These are phyloP conservation scores for Neurospora africana DNA, from an alignment of 495 filamentous ascomycete genomes.

Conservation along the genomic window DNA sequence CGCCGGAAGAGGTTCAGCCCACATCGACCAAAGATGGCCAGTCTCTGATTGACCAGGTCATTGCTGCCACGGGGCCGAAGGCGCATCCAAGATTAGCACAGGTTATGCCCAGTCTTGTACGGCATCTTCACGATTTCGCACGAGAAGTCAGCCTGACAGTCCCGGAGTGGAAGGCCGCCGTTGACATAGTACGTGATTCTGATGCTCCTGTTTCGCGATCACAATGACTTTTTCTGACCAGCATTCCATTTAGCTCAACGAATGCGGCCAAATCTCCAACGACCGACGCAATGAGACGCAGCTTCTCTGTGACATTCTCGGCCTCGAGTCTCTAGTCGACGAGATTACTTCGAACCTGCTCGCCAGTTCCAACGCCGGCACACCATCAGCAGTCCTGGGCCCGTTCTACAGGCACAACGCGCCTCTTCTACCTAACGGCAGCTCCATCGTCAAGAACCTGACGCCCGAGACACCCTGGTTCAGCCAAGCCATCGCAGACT, in stretches of 20 bases:
- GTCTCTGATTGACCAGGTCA: constrained; percentile 57
- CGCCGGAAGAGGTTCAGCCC: neutral
- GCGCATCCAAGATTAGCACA: constrained; percentile 45
- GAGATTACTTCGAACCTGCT: constrained; percentile 62
- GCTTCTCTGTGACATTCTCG: constrained; percentile 60
- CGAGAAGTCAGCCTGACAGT: constrained; percentile 47
- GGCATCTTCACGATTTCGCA: constrained; percentile 50
- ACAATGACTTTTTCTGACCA: constrained; percentile 1
- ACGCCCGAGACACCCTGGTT: constrained; percentile 23
- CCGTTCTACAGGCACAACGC: constrained; percentile 70
- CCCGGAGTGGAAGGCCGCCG: constrained; percentile 40
- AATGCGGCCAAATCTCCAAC: constrained; percentile 59
- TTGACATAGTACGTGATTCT: constrained; percentile 28
- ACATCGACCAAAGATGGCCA: constrained; percentile 32
- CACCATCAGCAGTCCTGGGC: constrained; percentile 63
- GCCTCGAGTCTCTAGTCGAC: constrained; percentile 59
- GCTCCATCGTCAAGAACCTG: constrained; percentile 41
- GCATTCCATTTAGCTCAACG: constrained; percentile 47
- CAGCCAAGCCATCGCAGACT: constrained; percentile 39
- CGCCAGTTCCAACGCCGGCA: constrained; percentile 38
- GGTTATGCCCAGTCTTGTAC: constrained; percentile 43
- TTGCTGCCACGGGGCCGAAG: constrained; percentile 59
- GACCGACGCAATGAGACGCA: constrained; percentile 65
- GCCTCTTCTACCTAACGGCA: constrained; percentile 50
- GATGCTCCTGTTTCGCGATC: neutral